These are phyloP conservation scores for Inosperma sp. DNA, from an alignment of 768 basidiomycete genomes.

Conservation along the genomic window DNA sequence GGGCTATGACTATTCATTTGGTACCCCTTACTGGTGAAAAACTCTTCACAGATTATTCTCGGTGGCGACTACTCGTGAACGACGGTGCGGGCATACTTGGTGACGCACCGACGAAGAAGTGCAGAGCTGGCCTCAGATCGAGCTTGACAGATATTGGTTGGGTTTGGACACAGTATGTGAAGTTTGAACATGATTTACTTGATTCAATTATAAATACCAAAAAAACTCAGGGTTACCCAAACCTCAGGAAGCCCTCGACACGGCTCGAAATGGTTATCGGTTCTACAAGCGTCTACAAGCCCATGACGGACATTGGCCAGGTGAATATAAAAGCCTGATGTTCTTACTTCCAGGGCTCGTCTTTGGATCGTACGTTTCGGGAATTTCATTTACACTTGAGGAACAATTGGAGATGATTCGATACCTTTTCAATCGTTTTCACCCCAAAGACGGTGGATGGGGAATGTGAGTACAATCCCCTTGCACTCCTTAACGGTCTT, in stretches of 20 bases:
- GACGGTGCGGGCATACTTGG: conserved; percentile 86
- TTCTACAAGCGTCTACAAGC: conserved; percentile 91
- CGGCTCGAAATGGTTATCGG: conserved; percentile 79
- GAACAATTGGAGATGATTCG: conserved; percentile 88
- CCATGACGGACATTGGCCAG: conserved; percentile 89
- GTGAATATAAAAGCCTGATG: conserved; percentile 92
- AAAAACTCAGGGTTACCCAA: conserved; percentile 57
- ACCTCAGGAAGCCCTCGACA: conserved; percentile 65
- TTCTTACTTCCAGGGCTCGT: conserved; percentile 86
- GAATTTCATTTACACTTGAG: conserved; percentile 71
- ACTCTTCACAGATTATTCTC: conserved; percentile 74
- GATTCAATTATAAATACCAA: conserved; percentile 33
- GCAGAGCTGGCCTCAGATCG: conserved; percentile 68
- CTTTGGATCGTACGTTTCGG: conserved; percentile 90
- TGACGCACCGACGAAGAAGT: conserved; percentile 69
- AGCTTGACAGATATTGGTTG: conserved; percentile 85
- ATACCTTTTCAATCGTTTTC: conserved; percentile 79
- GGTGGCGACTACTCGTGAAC: conserved; percentile 72
- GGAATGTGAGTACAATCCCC: conserved; percentile 70
- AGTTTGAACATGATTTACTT: not conserved
- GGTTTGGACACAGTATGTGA: conserved; percentile 64
- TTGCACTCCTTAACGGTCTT: not conserved
- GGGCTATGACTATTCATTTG: no score
- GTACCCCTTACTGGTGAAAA: conserved; percentile 45
- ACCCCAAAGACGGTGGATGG: conserved; percentile 90